These are phyloP conservation scores for Tilletia caries DNA, from an alignment of 1,284 basidiomycete genomes.

Conservation along the genomic window DNA sequence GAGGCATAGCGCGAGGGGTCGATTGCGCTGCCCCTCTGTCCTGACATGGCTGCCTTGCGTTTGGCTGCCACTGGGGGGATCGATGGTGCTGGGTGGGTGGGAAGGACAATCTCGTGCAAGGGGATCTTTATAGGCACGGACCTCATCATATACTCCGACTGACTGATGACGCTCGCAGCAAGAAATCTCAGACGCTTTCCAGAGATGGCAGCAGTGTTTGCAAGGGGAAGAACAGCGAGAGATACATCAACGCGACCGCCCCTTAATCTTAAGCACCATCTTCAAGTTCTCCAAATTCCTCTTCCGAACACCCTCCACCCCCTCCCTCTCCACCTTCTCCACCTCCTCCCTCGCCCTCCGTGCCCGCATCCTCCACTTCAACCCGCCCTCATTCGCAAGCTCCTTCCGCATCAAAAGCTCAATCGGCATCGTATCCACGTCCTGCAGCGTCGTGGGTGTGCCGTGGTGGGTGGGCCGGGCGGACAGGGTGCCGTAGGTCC, in stretches of 20 bases:
- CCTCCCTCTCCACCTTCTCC: slow-evolving; percentile 14
- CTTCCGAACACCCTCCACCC: slow-evolving; percentile 17
- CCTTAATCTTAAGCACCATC: slow-evolving; percentile 27
- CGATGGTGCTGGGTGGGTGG: no score
- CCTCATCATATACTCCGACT: no score
- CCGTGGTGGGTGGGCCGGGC: background rate
- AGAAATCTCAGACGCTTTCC: no score
- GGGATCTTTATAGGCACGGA: no score
- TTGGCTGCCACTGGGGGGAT: no score
- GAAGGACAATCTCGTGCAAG: no score
- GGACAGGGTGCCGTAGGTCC: slow-evolving; percentile 20
- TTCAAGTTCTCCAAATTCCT: slow-evolving; percentile 20
- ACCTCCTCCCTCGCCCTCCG: slow-evolving; percentile 34
- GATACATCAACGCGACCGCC: no score
- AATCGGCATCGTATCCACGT: slow-evolving; percentile 49
- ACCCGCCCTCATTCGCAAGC: slow-evolving; percentile 41
- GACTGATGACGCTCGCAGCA: no score
- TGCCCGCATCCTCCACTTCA: slow-evolving; percentile 47
- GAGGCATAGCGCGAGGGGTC: slow-evolving; percentile 39
- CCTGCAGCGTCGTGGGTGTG: slow-evolving; percentile 30
- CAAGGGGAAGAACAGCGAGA: no score
- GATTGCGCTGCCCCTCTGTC: slow-evolving; percentile 23
- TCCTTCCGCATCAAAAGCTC: slow-evolving; percentile 50
- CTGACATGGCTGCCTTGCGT: no score
- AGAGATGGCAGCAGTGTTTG: no score